Percentiles rank a stretch among this genome's conserved stretches.
Conservation (phyloP, 2,329 filamentous ascomycete species). For the Colletotrichum liriopes region DNA sequence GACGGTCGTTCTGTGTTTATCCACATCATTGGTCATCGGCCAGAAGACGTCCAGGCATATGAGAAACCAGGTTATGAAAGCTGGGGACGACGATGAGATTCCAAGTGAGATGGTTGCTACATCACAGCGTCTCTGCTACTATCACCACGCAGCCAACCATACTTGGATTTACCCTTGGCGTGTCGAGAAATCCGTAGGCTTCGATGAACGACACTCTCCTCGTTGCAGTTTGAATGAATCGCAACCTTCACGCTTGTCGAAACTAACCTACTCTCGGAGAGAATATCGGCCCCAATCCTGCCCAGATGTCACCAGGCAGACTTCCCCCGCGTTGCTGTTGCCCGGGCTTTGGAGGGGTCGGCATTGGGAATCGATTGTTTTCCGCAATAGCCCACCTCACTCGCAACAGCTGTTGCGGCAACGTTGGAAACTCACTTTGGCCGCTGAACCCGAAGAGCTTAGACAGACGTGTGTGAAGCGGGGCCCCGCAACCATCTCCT, state of each 20-base stretch:
- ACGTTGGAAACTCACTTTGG: background rate
- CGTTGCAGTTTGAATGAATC: background rate
- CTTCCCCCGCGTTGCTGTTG: background rate
- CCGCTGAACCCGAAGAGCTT: background rate
- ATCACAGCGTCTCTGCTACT: background rate
- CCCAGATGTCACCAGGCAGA: background rate
- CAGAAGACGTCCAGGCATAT: background rate
- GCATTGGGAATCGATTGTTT: background rate
- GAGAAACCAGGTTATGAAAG: background rate
- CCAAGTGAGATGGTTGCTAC: background rate
- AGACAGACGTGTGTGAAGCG: background rate
- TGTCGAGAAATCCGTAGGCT: background rate
- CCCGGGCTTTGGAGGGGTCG: background rate
- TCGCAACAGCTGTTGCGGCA: background rate
- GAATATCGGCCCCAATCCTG: background rate
- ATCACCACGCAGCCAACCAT: too few relatives aligned
- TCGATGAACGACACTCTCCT: background rate
- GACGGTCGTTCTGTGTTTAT: background rate
- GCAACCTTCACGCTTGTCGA: background rate
- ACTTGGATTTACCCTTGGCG: background rate
- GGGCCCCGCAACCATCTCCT: conserved; percentile 9
- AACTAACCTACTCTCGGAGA: background rate
- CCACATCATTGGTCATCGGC: background rate
- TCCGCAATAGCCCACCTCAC: background rate
- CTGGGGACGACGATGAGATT: too few relatives aligned